These are phyloP conservation scores for Aphanomyces stellatus DNA, from an alignment of 352 stramenopile genomes.

Conservation along the genomic window DNA sequence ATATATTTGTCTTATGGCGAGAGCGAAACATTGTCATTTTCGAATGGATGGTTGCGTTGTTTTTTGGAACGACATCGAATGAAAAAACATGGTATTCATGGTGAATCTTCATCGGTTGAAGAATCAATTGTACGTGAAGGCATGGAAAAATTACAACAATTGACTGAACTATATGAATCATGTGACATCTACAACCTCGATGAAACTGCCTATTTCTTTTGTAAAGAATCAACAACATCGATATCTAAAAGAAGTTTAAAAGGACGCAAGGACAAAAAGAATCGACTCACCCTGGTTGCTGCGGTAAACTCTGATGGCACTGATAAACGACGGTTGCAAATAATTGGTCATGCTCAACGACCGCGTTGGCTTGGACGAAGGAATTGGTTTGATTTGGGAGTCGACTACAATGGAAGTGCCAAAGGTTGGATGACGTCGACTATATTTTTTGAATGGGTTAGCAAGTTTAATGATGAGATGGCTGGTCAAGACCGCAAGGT, in stretches of 20 bases:
- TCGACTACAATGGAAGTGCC: background rate
- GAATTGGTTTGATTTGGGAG: background rate
- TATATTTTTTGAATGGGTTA: background rate
- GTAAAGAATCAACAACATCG: background rate
- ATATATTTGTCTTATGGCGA: background rate
- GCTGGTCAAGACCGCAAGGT: background rate
- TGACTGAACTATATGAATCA: slow-evolving; percentile 11
- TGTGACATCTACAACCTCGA: slow-evolving; percentile 22
- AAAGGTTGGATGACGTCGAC: slow-evolving; percentile 1
- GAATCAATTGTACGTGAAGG: background rate
- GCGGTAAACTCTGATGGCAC: background rate
- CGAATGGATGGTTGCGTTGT: slow-evolving; percentile 13
- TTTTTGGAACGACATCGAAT: slow-evolving; percentile 17
- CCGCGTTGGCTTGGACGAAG: background rate
- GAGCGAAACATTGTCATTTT: background rate
- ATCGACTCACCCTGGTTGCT: background rate
- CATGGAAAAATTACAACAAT: background rate
- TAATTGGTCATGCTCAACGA: background rate
- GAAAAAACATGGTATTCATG: background rate
- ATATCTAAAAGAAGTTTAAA: background rate
- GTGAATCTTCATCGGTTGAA: slow-evolving; percentile 16
- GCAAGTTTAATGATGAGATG: background rate
- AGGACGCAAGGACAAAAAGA: background rate
- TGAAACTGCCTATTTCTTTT: slow-evolving; percentile 20
- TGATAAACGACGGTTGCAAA: background rate